phyloP scores from a whole-genome alignment of 2,329 filamentous ascomycete genomes.

The Cladosporium phlei region DNA sequence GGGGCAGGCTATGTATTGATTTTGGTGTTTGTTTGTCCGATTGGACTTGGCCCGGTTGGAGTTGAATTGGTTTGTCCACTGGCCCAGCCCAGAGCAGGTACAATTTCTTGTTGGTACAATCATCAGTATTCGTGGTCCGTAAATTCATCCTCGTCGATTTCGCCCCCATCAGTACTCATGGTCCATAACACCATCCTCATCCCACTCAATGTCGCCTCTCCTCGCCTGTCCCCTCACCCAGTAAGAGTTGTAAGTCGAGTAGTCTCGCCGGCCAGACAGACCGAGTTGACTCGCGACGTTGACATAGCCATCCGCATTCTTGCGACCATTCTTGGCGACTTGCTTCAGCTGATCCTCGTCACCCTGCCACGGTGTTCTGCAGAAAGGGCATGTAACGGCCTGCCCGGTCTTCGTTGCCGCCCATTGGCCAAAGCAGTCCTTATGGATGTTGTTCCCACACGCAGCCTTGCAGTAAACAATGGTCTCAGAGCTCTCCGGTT shows the following conservation, averaged over 20 bases:
- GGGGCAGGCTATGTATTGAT: slow-evolving; percentile 31
- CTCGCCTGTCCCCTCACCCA: slow-evolving; percentile 21
- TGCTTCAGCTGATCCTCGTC: slow-evolving; percentile 33
- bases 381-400: slow-evolving; percentile 31
- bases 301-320: slow-evolving; percentile 30
- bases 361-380: slow-evolving; percentile 26
- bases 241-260: slow-evolving; percentile 28
- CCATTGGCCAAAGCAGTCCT: slow-evolving; percentile 54
- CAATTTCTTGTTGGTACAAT: too few relatives aligned
- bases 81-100: too few relatives aligned
- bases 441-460: slow-evolving; percentile 61
- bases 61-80: neutral
- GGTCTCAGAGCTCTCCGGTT: slow-evolving; percentile 31
- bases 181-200: slow-evolving; percentile 11
- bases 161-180: neutral
- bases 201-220: slow-evolving; percentile 11
- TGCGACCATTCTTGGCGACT: slow-evolving; percentile 20
- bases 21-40: too few relatives aligned
- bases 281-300: slow-evolving; percentile 31
- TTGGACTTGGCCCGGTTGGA: too few relatives aligned
- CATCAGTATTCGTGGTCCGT: too few relatives aligned
- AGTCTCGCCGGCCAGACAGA: slow-evolving; percentile 26
- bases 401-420: slow-evolving; percentile 24
- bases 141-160: too few relatives aligned
- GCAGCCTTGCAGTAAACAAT: slow-evolving; percentile 57